phyloP scores from a whole-genome alignment of 306 rosid species.

The Spatholobus suberectus region DNA sequence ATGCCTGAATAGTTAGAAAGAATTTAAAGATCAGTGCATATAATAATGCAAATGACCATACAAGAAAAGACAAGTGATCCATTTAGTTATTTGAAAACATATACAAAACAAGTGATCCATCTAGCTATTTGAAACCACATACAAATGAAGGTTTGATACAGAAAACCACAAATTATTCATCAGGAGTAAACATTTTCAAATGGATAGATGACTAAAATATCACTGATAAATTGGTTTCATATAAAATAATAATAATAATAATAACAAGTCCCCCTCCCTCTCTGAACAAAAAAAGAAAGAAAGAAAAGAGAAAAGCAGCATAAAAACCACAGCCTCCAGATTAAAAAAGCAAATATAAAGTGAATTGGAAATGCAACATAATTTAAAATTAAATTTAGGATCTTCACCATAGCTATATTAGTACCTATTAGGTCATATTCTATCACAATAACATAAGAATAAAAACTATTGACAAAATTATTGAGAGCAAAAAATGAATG shows the following conservation, averaged over 20 bases:
- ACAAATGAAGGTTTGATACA: neutral
- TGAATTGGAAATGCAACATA: neutral
- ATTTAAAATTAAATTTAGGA: neutral
- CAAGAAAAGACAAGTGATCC: neutral
- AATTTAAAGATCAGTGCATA: conserved; percentile 41
- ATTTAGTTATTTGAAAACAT: neutral
- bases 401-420: neutral
- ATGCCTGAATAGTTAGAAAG: conserved; percentile 57
- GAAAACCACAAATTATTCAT: neutral
- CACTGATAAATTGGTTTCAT: neutral
- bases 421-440: neutral
- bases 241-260: neutral
- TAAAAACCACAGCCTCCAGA: neutral
- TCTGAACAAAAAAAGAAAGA: neutral
- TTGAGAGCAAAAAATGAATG: neutral
- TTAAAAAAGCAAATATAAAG: neutral
- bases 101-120: neutral
- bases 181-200: neutral
- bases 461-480: neutral
- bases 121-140: neutral
- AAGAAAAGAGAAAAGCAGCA: conserved; percentile 5
- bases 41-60: conserved; percentile 15
- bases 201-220: neutral
- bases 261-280: neutral
- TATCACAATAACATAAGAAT: neutral